Evolutionary conservation across 768 basidiomycete species (phyloP).

Genomic region (Rhodocollybia butyracea): DNA sequence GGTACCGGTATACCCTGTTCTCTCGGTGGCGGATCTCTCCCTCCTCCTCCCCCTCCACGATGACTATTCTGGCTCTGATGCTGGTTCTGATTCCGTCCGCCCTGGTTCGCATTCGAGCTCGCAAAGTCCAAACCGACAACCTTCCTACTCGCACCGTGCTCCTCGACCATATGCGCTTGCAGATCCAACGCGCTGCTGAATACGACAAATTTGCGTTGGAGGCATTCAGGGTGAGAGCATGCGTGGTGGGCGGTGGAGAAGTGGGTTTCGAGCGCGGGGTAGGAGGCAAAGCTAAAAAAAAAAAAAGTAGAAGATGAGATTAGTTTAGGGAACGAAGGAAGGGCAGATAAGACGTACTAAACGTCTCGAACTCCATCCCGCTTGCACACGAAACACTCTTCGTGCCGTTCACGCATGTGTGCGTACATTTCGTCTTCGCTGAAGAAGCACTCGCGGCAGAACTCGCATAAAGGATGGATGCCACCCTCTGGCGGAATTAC

Average conservation of each 20-base stretch:
- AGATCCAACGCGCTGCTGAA: slow-evolving; percentile 86
- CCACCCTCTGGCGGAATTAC: slow-evolving; percentile 57
- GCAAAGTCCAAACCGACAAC: slow-evolving; percentile 47
- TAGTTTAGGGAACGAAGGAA: slow-evolving; percentile 72
- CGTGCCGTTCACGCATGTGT: slow-evolving; percentile 91
- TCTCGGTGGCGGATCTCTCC: slow-evolving; percentile 23
- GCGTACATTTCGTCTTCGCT: slow-evolving; percentile 89
- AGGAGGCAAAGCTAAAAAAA: not conserved
- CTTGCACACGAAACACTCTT: slow-evolving; percentile 96
- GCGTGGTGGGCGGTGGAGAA: slow-evolving; percentile 75
- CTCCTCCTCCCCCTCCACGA: slow-evolving; percentile 46
- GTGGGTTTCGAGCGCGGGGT: slow-evolving; percentile 58
- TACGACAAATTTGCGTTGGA: slow-evolving; percentile 90
- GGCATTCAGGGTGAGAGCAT: slow-evolving; percentile 71
- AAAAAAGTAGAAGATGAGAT: slow-evolving; percentile 66
- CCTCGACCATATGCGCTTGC: slow-evolving; percentile 86
- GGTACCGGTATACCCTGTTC: slow-evolving; percentile 25
- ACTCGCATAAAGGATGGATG: slow-evolving; percentile 77
- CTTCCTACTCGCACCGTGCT: slow-evolving; percentile 71
- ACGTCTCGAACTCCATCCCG: slow-evolving; percentile 74
- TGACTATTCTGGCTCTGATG: too few species aligned
- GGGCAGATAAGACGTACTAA: slow-evolving; percentile 55
- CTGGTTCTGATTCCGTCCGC: slow-evolving; percentile 39
- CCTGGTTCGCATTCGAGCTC: slow-evolving; percentile 32
- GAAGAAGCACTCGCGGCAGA: slow-evolving; percentile 93